Conservation (phyloP, 257 asterid species). For the Solanum corneliomulleri region DNA sequence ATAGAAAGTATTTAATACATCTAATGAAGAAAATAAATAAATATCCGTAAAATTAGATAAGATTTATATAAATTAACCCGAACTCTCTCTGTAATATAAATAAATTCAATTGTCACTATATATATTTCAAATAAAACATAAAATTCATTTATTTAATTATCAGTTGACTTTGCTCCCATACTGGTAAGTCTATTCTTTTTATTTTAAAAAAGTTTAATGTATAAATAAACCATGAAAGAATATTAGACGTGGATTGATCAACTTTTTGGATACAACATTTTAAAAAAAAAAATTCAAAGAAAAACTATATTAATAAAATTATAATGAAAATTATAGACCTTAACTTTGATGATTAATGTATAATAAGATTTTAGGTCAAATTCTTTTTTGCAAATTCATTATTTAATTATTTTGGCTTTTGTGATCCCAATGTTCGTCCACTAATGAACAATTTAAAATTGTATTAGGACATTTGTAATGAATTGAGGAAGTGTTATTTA, state of each 20-base stretch:
- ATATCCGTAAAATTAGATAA: background rate
- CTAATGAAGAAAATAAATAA: background rate
- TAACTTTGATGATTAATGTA: background rate
- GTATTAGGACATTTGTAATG: fast-evolving
- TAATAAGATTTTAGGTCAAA: background rate
- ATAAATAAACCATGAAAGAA: background rate
- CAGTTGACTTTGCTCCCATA: background rate
- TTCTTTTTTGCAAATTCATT: background rate
- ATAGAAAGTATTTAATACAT: background rate
- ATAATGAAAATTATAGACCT: background rate
- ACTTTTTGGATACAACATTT: background rate
- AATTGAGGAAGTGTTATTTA: too few relatives aligned
- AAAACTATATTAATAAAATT: background rate
- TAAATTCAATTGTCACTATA: background rate
- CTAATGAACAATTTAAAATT: background rate
- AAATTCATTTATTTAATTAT: background rate
- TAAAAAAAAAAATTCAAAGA: background rate
- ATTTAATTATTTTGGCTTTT: background rate
- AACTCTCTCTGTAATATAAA: background rate
- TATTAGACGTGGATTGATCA: background rate
- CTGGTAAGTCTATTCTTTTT: background rate
- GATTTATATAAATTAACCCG: fast-evolving
- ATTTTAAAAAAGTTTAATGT: background rate
- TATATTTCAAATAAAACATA: background rate
- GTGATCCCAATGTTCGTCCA: background rate